Evolutionary conservation across 257 asterid genomes (phyloP).

Genomic region (Eucommia ulmoides): DNA sequence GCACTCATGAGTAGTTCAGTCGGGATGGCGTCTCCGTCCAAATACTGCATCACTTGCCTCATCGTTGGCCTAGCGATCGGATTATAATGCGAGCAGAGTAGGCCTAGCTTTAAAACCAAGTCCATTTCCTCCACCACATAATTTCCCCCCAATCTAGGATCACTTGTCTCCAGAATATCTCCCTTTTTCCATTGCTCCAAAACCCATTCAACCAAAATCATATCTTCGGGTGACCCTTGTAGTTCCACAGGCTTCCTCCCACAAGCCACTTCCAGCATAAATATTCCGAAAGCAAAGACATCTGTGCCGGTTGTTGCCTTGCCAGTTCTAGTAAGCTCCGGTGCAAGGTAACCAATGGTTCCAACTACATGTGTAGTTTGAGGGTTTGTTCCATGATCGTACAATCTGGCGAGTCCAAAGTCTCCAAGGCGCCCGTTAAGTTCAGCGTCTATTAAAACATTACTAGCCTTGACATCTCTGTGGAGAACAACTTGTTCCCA

Average conservation of each 20-base stretch:
- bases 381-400: neutral
- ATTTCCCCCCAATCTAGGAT: no score
- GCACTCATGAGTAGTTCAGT: no score
- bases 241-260: neutral
- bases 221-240: neutral
- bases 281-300: neutral
- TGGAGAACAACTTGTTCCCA: neutral
- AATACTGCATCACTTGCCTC: no score
- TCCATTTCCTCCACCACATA: no score
- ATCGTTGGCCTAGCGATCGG: no score
- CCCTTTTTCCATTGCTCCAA: neutral
- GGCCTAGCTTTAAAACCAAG: no score
- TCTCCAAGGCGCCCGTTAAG: neutral
- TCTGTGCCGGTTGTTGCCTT: neutral
- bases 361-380: neutral
- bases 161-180: no score
- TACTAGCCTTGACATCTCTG: neutral
- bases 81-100: no score
- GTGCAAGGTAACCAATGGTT: neutral
- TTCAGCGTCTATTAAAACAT: neutral
- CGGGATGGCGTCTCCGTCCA: no score
- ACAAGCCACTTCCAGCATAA: neutral
- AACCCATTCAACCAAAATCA: constrained; percentile 2
- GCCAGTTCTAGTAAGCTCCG: neutral
- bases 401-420: neutral